Conservation (phyloP, 2,329 filamentous ascomycete genomes). For the Beauveria sp. region DNA sequence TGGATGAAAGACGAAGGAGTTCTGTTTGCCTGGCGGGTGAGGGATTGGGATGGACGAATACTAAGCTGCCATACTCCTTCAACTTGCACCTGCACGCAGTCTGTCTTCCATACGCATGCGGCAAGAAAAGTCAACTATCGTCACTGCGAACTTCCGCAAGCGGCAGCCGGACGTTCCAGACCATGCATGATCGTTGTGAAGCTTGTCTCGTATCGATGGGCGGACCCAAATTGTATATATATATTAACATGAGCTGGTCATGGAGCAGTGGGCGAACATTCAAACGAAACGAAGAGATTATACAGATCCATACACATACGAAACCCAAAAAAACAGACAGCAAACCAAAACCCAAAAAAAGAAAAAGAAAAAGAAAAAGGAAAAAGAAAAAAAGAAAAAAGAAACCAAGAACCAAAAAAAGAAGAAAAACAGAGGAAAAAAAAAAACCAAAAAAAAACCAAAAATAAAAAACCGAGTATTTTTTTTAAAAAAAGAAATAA, state of each 20-base stretch:
- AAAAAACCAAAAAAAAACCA: too few relatives aligned
- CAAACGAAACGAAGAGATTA: neutral
- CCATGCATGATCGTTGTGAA: neutral
- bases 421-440: too few relatives aligned
- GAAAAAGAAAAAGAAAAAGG: neutral
- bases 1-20: neutral
- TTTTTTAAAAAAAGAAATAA: too few relatives aligned
- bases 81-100: too few relatives aligned
- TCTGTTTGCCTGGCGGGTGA: neutral
- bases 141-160: neutral
- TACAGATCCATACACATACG: too few relatives aligned
- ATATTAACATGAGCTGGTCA: neutral
- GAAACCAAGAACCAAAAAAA: neutral
- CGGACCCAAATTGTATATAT: neutral
- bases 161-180: neutral
- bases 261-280: neutral
- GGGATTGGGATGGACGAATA: neutral
- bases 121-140: neutral
- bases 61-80: neutral
- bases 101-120: neutral
- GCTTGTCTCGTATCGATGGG: neutral
- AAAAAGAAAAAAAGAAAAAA: neutral
- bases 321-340: neutral
- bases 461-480: too few relatives aligned
- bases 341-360: neutral